Evolutionary conservation across 108 stramenopile species (phyloP), one percentile per base, ranked within the genome.

Genomic region (Licmophora abbreviata): DNA sequence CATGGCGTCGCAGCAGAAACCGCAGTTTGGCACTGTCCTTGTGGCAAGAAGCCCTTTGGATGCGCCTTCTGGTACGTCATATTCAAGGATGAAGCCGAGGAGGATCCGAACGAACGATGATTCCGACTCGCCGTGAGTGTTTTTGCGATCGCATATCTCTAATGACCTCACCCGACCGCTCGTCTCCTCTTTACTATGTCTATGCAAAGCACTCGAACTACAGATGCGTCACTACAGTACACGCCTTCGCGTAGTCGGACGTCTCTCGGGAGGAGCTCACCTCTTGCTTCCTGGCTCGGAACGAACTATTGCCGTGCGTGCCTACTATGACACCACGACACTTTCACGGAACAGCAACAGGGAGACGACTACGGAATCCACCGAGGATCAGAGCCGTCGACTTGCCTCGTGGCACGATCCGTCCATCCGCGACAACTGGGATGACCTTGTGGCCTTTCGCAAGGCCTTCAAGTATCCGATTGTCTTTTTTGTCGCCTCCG

Each of bases 241-340:
- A 29, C 71, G 64, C 54, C 50, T 74, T 33, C 74, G 74, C 38
- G 63, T 79, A 26, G 71, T 79, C 34, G 74, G 69, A 49, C 60
- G 61, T 31, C 58, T 79, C 0, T 36, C 54, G 12, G 73, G 73
- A 0, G 58, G 51, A 20, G 70, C 77, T 26, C 78, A 79, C 54
- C 60, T 79, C 21, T 57, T 79, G 56, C 45, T 79, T 32, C 49
- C 71, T n/a, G 70, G 74, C 30, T 51, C 57, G 9, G 66, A 63
- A 0, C 37, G 33, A 12, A 58, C 58, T 14, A 17, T 71, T 17
- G 74, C 69, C 26, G 62, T 71, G 14, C 60, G 74, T 31, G 28
- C 66, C 22, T 75, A 75, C 55, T 58, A 50, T 28, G n/a, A n/a
- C n/a, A n/a, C n/a, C n/a, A n/a, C n/a, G n/a, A n/a, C n/a, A n/a